Evolutionary conservation across 1,284 basidiomycete genomes (phyloP).

Genomic region (Pseudozyma sp.): DNA sequence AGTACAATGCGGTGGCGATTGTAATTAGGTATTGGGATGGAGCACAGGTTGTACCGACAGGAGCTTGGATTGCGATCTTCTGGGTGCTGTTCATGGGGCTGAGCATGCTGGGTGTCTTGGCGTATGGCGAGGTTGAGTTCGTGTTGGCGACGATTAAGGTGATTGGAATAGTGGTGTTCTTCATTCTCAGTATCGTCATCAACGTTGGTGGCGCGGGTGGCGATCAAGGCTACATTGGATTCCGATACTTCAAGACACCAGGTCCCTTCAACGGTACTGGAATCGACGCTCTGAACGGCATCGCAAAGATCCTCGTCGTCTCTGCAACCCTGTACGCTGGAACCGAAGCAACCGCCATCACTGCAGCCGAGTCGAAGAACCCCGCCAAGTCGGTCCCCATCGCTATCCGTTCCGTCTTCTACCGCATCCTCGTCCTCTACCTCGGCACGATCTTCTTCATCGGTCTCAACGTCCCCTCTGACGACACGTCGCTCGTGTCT

Average conservation of each 20-base stretch:
- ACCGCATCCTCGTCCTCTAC: constrained; percentile 80
- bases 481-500: constrained; percentile 38
- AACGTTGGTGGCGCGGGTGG: constrained; percentile 42
- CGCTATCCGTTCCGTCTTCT: constrained; percentile 74
- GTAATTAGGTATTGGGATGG: constrained; percentile 47
- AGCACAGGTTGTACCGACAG: constrained; percentile 24
- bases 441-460: constrained; percentile 57
- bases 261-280: constrained; percentile 68
- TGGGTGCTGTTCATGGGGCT: constrained; percentile 50
- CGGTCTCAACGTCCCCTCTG: constrained; percentile 46
- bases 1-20: constrained; percentile 47
- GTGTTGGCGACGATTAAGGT: constrained; percentile 46
- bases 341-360: constrained; percentile 74
- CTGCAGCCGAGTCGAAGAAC: constrained; percentile 54
- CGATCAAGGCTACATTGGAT: constrained; percentile 45
- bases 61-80: constrained; percentile 51
- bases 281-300: constrained; percentile 53
- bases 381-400: constrained; percentile 46
- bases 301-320: constrained; percentile 76
- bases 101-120: constrained; percentile 41
- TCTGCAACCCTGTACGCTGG: constrained; percentile 74
- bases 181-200: constrained; percentile 52
- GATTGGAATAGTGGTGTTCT: constrained; percentile 45
- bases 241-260: constrained; percentile 67
- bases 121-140: constrained; percentile 65